These are phyloP conservation scores for Suillus occidentalis DNA, from an alignment of 768 basidiomycete species.

Conservation along the genomic window DNA sequence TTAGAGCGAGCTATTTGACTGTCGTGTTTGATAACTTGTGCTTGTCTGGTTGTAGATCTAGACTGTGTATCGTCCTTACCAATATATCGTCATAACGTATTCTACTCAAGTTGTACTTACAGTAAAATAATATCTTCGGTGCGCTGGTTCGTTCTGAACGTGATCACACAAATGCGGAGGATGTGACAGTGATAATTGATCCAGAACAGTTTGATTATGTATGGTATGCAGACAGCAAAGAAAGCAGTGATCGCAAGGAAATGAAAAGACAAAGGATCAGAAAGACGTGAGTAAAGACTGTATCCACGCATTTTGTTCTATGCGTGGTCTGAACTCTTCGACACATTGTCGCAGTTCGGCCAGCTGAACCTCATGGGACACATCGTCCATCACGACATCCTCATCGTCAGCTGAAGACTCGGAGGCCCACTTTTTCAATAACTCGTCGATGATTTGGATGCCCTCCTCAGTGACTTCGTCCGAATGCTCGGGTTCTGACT, in stretches of 20 bases:
- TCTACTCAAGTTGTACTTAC: too few species aligned
- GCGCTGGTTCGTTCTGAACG: background rate
- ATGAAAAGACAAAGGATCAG: conserved; percentile 19
- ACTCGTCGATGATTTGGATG: conserved; percentile 73
- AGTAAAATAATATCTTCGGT: too few species aligned
- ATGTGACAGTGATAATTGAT: background rate
- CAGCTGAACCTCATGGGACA: conserved; percentile 37
- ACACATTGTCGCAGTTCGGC: conserved; percentile 58
- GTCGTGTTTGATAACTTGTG: background rate
- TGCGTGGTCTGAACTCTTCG: conserved; percentile 60
- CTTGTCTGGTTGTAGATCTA: background rate
- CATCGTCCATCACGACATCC: conserved; percentile 54
- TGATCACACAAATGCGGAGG: background rate
- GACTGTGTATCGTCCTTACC: too few species aligned
- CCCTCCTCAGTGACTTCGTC: conserved; percentile 74
- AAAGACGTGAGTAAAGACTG: conserved; percentile 52
- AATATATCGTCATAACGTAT: too few species aligned
- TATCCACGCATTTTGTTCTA: conserved; percentile 82
- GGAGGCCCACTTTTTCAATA: conserved; percentile 68
- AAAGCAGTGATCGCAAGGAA: background rate
- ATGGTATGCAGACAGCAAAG: conserved; percentile 5
- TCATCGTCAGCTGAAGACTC: conserved; percentile 37
- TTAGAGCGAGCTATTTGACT: background rate
- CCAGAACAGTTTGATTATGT: background rate
- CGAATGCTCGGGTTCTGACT: conserved; percentile 45